These are phyloP conservation scores for Plasmopara viticola DNA, from an alignment of 352 stramenopile species.

Conservation along the genomic window DNA sequence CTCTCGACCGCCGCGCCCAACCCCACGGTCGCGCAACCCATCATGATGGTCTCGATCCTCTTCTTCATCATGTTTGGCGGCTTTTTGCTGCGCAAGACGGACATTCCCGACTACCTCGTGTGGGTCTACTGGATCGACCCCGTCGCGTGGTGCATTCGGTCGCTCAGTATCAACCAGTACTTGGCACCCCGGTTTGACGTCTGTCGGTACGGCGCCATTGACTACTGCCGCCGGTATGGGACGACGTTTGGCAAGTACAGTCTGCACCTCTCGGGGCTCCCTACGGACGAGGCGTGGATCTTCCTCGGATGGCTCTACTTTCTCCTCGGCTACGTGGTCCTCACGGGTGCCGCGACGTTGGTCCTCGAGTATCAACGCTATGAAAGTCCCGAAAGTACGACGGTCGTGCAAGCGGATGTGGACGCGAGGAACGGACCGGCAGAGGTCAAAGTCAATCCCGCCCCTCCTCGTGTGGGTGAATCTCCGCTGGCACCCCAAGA, in stretches of 20 bases:
- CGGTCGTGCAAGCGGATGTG: constrained; percentile 14
- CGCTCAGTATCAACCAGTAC: constrained; percentile 60
- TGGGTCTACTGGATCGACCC: constrained; percentile 83
- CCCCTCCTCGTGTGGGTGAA: no score
- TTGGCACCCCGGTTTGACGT: constrained; percentile 28
- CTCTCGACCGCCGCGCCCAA: constrained; percentile 41
- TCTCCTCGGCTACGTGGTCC: constrained; percentile 16
- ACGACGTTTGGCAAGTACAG: constrained; percentile 34
- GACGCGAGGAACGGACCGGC: constrained; percentile 1
- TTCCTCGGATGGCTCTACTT: constrained; percentile 51
- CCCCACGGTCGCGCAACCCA: constrained; percentile 44
- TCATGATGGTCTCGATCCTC: constrained; percentile 53
- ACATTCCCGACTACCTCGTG: constrained; percentile 55
- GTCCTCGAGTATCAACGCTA: constrained; percentile 10
- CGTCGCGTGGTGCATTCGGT: constrained; percentile 55
- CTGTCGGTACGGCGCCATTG: constrained; percentile 35
- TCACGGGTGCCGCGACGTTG: constrained; percentile 22
- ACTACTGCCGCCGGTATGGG: constrained; percentile 41
- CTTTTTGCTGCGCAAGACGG: constrained; percentile 49
- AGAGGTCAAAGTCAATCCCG: constrained; percentile 4
- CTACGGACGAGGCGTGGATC: constrained; percentile 40
- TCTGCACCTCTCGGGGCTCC: constrained; percentile 42
- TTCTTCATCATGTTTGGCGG: constrained; percentile 68
- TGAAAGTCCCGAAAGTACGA: constrained; percentile 21
- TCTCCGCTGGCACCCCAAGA: no score